Evolutionary conservation across 2,329 filamentous ascomycete genomes (phyloP).

Genomic region (Pseudopyricularia javanii): DNA sequence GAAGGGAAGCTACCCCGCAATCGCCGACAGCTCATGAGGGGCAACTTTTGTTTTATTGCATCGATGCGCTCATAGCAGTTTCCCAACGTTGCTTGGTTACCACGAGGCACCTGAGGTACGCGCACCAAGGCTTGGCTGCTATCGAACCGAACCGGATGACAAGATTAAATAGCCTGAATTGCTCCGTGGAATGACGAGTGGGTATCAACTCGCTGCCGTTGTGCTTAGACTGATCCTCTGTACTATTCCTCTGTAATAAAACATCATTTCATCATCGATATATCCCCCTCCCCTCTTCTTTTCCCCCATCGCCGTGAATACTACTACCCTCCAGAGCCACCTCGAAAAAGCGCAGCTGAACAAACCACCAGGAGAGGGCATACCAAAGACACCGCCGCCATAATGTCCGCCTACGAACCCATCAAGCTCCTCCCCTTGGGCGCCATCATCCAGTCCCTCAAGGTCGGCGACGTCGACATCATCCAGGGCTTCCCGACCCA

Average conservation of each 20-base stretch:
- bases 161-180: not conserved
- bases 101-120: too few relatives aligned
- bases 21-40: too few relatives aligned
- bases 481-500: constrained; percentile 74
- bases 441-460: constrained; percentile 71
- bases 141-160: too few relatives aligned
- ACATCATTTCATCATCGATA: not conserved
- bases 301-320: not conserved
- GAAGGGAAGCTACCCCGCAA: not conserved
- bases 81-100: too few relatives aligned
- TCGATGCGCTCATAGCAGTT: too few relatives aligned
- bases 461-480: constrained; percentile 69
- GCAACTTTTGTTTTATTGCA: not conserved
- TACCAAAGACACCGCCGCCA: not conserved
- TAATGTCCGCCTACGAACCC: constrained; percentile 33
- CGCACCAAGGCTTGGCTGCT: not conserved
- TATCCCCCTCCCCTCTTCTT: not conserved
- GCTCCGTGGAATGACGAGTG: not conserved
- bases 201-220: too few relatives aligned
- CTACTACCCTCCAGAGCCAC: too few relatives aligned
- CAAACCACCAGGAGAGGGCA: too few relatives aligned
- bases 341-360: too few relatives aligned
- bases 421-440: constrained; percentile 63
- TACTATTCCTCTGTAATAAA: not conserved
- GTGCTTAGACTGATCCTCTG: not conserved